Evolutionary conservation across 2,329 filamentous ascomycete genomes (phyloP).

Genomic region (Thielaviopsis populi): DNA sequence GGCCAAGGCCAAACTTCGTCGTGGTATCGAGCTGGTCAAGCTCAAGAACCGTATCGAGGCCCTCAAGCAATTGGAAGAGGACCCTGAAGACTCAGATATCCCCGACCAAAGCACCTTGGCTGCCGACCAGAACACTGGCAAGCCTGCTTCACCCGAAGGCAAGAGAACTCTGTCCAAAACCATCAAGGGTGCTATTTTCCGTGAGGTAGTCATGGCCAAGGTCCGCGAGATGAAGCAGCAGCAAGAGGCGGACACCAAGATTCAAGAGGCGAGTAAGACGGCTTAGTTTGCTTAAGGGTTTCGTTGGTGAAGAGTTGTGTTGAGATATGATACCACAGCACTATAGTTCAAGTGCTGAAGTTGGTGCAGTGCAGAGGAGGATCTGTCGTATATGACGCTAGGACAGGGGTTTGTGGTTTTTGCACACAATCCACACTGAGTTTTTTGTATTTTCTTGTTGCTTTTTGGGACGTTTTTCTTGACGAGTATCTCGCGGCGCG

Average conservation of each 20-base stretch:
- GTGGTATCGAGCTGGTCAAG: slow-evolving; percentile 92
- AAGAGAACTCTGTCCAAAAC: slow-evolving; percentile 34
- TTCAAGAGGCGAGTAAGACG: slow-evolving; percentile 31
- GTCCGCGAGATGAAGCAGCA: slow-evolving; percentile 82
- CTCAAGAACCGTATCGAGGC: slow-evolving; percentile 88
- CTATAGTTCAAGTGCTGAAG: slow-evolving; percentile 11
- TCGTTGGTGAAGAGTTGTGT: background rate
- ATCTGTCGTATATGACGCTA: background rate
- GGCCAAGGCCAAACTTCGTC: slow-evolving; percentile 75
- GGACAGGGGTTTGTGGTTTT: slow-evolving; percentile 22
- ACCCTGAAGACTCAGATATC: slow-evolving; percentile 58
- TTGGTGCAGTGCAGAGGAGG: background rate
- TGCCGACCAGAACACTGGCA: slow-evolving; percentile 25
- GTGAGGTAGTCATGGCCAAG: slow-evolving; percentile 87
- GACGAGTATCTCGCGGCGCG: background rate
- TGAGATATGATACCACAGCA: slow-evolving; percentile 14
- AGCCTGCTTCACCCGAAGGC: slow-evolving; percentile 23
- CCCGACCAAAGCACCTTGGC: slow-evolving; percentile 41
- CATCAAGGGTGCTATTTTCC: slow-evolving; percentile 63
- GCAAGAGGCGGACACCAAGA: slow-evolving; percentile 53
- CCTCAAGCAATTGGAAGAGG: slow-evolving; percentile 86
- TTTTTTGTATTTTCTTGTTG: background rate
- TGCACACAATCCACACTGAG: slow-evolving; percentile 16
- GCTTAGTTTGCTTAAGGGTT: slow-evolving; percentile 1
- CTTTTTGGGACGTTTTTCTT: slow-evolving; percentile 4